phyloP scores from a whole-genome alignment of 2,329 filamentous ascomycete species.

The Botrytis fragariae region DNA sequence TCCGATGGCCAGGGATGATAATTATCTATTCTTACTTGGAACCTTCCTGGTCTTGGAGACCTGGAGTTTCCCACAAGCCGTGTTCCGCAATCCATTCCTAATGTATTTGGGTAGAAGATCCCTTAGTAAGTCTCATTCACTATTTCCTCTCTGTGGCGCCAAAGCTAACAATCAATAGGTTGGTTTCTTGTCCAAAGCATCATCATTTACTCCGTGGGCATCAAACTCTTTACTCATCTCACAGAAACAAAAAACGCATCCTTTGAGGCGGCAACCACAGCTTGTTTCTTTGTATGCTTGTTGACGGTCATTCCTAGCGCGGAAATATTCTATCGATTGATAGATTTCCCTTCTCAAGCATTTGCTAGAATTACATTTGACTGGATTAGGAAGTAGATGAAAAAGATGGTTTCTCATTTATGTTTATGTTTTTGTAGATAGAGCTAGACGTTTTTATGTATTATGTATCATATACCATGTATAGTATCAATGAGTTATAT shows the following conservation, averaged over 20 bases:
- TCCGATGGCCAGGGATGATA: constrained; percentile 44
- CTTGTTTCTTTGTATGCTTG: constrained; percentile 20
- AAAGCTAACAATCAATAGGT: constrained; percentile 34
- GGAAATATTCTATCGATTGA: constrained; percentile 25
- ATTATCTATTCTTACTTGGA: constrained; percentile 45
- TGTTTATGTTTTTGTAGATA: neutral
- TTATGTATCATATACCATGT: neutral
- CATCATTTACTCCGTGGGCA: constrained; percentile 44
- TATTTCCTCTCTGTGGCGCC: neutral
- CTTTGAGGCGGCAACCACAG: constrained; percentile 6
- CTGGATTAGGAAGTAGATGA: constrained; percentile 18
- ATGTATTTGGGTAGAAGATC: constrained; percentile 44
- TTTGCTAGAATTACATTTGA: constrained; percentile 19
- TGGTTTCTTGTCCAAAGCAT: constrained; percentile 44
- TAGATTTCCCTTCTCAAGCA: constrained; percentile 23
- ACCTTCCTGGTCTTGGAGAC: constrained; percentile 44
- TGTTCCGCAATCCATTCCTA: constrained; percentile 40
- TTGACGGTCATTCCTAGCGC: constrained; percentile 15
- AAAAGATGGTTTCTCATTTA: neutral
- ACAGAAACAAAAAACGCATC: neutral
- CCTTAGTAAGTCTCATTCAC: constrained; percentile 41
- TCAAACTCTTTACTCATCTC: constrained; percentile 38
- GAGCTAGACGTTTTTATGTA: neutral
- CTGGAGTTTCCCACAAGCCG: constrained; percentile 38
- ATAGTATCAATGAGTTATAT: neutral